Percentiles rank a stretch among this genome's conserved stretches.
Conservation (phyloP, 1,139 yeast species). For the Magnusiomyces fungicola region DNA sequence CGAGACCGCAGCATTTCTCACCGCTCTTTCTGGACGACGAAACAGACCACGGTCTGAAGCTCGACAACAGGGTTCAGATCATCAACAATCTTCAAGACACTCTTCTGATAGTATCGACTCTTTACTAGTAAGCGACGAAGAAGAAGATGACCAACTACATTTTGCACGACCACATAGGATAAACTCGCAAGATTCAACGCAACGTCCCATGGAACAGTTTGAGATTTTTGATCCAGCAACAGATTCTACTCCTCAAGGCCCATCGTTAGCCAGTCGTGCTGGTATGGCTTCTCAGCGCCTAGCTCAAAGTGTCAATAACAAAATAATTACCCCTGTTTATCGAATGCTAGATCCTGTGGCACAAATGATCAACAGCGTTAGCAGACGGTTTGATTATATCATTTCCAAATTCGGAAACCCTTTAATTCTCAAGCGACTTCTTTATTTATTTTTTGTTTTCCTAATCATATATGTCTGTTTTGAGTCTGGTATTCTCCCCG, state of each 20-base stretch:
- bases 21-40: conserved; percentile 3
- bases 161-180: conserved; percentile 2
- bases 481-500: conserved; percentile 43
- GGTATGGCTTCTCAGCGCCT: conserved; percentile 23
- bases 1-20: not conserved
- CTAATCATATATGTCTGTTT: conserved; percentile 50
- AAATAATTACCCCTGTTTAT: conserved; percentile 46
- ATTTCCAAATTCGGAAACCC: conserved; percentile 76
- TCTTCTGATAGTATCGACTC: conserved; percentile 3
- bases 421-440: conserved; percentile 65
- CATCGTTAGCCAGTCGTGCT: conserved; percentile 22
- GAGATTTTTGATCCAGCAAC: conserved; percentile 36
- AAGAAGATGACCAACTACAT: conserved; percentile 14
- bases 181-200: conserved; percentile 11
- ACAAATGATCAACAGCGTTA: conserved; percentile 44
- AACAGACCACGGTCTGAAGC: not conserved
- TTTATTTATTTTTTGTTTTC: conserved; percentile 62
- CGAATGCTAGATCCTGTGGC: conserved; percentile 60
- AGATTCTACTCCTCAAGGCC: conserved; percentile 12
- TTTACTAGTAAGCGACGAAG: conserved; percentile 9
- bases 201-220: conserved; percentile 34
- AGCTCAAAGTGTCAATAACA: conserved; percentile 36
- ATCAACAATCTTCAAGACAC: not conserved
- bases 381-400: conserved; percentile 45
- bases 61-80: not conserved